Evolutionary conservation across 2,329 filamentous ascomycete genomes (phyloP).

Genomic region (Chrysoporthe cubensis): DNA sequence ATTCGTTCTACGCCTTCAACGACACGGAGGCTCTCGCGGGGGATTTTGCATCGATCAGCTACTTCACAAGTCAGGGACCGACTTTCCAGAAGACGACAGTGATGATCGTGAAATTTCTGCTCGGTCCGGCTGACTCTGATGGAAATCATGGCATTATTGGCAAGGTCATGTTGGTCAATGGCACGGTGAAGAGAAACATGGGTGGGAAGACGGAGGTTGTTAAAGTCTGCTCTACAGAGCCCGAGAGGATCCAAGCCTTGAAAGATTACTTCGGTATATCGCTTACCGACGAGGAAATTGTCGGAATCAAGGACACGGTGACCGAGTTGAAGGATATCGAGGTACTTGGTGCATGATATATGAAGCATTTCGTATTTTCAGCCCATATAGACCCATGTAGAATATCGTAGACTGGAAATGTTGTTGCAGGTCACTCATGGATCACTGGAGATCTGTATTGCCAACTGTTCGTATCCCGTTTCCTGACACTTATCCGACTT

Average conservation of each 20-base stretch:
- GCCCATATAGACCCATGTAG: too few relatives aligned
- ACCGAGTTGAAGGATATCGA: constrained; percentile 45
- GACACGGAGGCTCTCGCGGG: constrained; percentile 64
- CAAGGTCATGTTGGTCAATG: constrained; percentile 55
- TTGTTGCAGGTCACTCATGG: too few relatives aligned
- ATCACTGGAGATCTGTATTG: too few relatives aligned
- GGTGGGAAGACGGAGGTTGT: constrained; percentile 54
- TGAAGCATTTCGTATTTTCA: not conserved
- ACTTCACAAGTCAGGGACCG: constrained; percentile 52
- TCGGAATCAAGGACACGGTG: constrained; percentile 53
- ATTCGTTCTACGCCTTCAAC: constrained; percentile 66
- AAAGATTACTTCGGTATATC: constrained; percentile 56
- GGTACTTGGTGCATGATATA: constrained; percentile 13
- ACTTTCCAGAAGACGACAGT: constrained; percentile 59
- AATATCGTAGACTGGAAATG: too few relatives aligned
- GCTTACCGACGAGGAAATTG: constrained; percentile 53
- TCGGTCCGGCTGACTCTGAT: constrained; percentile 43
- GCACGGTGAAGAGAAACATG: constrained; percentile 56
- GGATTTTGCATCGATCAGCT: constrained; percentile 67
- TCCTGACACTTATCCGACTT: not conserved
- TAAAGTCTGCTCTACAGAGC: constrained; percentile 52
- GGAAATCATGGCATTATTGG: constrained; percentile 52
- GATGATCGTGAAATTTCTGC: constrained; percentile 58
- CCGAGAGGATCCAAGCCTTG: constrained; percentile 56
- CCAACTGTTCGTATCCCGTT: too few relatives aligned